Base-by-base conservation (phyloP, 306 rosid species). In the Cicer chorassanicum region DNA sequence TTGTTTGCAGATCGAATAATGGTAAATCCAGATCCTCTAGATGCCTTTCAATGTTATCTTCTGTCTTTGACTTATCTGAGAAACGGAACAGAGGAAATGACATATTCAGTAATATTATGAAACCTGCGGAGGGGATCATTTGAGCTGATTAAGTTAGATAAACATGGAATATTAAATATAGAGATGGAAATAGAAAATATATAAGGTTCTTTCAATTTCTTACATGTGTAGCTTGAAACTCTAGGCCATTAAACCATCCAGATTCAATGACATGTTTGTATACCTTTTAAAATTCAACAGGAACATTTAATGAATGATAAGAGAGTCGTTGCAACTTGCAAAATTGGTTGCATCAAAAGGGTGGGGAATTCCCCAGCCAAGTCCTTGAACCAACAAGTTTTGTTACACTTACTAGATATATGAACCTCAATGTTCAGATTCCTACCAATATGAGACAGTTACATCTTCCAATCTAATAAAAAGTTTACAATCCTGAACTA, bases 21-120 rank as follows among this genome's bases (percentile, higher is more conserved):
- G 84, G 86, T 11, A 82, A 68, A n/a, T 85, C 87, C 43, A 83
- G 56, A 57, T 87, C 88, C 6, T 85, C 88, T 15, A 57, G 65
- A 21, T 63, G 44, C 5, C 40, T 84, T 76, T 59, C 87, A 59
- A 13, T 62, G 56, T 43, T 67, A 8, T 73, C 57, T 51, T 8
- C 10, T 13, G 18, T 10, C 4, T 8, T 40, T 61, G 14, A 43
- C 9, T 44, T 18, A n/a, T 72, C 78, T 46, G 21, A n/a, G 16
- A 56, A 44, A 49, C 9, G 7, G 34, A 36, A 8, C 0, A 68
- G 55, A 16, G 15, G 16, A 40, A 21, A 4, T 2, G 54, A 6
- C 8, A 0, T 29, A 29, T 39, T 64, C 7, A 44, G 38, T 18
- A 2, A 18, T 4, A 12, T 16, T 39, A 15, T 29, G n/a, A 63